These are phyloP conservation scores for Cladosporium halotolerans DNA, from an alignment of 2,329 filamentous ascomycete species.

Conservation along the genomic window DNA sequence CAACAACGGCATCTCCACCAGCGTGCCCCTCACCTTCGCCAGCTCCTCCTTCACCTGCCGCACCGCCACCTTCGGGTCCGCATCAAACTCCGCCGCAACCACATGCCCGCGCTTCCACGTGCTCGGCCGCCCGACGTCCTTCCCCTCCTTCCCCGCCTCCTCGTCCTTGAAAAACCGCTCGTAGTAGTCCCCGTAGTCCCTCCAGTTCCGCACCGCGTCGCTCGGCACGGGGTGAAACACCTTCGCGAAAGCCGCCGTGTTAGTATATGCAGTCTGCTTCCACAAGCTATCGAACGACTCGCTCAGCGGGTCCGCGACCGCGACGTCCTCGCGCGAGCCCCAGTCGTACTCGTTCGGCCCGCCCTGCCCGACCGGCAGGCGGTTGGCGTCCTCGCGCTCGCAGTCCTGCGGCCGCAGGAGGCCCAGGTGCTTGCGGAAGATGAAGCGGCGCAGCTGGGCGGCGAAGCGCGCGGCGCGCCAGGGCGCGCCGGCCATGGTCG, in stretches of 20 bases:
- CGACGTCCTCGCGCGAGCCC: conserved; percentile 39
- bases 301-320: conserved; percentile 69
- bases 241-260: conserved; percentile 73
- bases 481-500: conserved; percentile 64
- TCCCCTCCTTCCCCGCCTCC: conserved; percentile 38
- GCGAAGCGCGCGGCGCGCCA: conserved; percentile 72
- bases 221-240: conserved; percentile 76
- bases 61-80: conserved; percentile 35
- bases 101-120: conserved; percentile 83
- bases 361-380: conserved; percentile 49
- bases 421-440: conserved; percentile 89
- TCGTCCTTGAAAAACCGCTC: conserved; percentile 52
- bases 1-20: conserved; percentile 81
- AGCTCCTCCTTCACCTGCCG: conserved; percentile 61
- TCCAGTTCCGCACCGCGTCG: conserved; percentile 63
- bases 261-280: conserved; percentile 64
- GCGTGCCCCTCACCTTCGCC: conserved; percentile 54
- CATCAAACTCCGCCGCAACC: conserved; percentile 49
- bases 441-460: conserved; percentile 70
- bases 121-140: conserved; percentile 40
- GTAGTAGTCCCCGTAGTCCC: conserved; percentile 68
- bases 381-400: conserved; percentile 53
- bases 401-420: conserved; percentile 68
- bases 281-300: conserved; percentile 65
- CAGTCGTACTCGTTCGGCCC: conserved; percentile 47